These are phyloP conservation scores for Paecilomyces sp. DNA, from an alignment of 2,329 filamentous ascomycete species.

Conservation along the genomic window DNA sequence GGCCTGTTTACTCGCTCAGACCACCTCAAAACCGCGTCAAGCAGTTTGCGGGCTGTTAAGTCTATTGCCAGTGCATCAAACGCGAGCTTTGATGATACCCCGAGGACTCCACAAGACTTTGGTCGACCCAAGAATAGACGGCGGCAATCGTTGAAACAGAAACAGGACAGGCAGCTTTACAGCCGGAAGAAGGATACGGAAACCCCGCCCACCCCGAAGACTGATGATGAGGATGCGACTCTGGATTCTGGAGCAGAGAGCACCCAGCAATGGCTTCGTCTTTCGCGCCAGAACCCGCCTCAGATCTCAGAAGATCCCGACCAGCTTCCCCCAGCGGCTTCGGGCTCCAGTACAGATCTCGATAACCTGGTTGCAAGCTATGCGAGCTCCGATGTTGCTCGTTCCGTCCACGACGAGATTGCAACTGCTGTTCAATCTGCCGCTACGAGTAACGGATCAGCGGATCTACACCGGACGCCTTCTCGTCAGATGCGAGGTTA, in stretches of 20 bases:
- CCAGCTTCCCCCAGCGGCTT: constrained; percentile 52
- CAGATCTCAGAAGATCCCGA: constrained; percentile 64
- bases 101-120: constrained; percentile 54
- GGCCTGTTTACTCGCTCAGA: constrained; percentile 56
- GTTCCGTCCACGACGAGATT: constrained; percentile 70
- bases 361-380: constrained; percentile 75
- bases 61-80: constrained; percentile 81
- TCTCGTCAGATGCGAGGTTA: constrained; percentile 64
- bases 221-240: constrained; percentile 53
- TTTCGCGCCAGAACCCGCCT: constrained; percentile 49
- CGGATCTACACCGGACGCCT: constrained; percentile 50
- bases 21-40: constrained; percentile 65
- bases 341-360: constrained; percentile 63
- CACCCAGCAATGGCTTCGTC: constrained; percentile 53
- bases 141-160: constrained; percentile 71
- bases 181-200: constrained; percentile 67
- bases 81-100: constrained; percentile 61
- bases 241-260: constrained; percentile 44
- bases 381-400: constrained; percentile 67
- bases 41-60: constrained; percentile 81
- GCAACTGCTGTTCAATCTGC: constrained; percentile 59
- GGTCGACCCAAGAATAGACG: constrained; percentile 63
- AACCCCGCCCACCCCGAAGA: constrained; percentile 52
- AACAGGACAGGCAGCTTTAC: constrained; percentile 84
- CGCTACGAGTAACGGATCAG: constrained; percentile 59